Evolutionary conservation across 345 rosid genomes (phyloP), one percentile per base, ranked within the genome.

Genomic region (Xanthoceras sorbifolium): DNA sequence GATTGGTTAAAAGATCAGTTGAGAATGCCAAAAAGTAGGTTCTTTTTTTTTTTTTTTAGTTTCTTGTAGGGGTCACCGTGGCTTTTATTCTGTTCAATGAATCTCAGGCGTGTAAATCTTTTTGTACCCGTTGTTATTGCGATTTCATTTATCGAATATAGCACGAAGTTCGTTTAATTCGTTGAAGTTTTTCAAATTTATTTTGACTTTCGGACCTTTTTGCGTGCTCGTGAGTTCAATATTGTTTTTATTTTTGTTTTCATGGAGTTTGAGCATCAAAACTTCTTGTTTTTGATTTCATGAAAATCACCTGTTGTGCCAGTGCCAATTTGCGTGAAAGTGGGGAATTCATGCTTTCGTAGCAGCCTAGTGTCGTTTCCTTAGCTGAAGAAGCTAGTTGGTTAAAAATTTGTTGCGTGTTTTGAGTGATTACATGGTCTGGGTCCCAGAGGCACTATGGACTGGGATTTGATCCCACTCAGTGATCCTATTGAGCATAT

Each of bases 391-490:
- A 22, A 57, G 61, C 22, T 26, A 57, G 61, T 48, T 48, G 55
- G 55, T 48, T 48, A 22, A 67, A 67, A 67, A 18, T 23, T 20
- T 69, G 26, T 28, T 29, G 17, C 3, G 31, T 52, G 0, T 23
- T 17, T 69, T 52, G 23, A 57, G 15, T 34, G 64, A 23, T 73
- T 55, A 9, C 4, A 44, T 66, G 48, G 77, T 9, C 31, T 67
- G 54, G 73, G 59, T 31, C 44, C 70, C 64, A 60, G 18, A 67
- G 32, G 42, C 74, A 74, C 78, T 54, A 68, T 28, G n/a, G 23
- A 9, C 38, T 44, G 3, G 55, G 76, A 44, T 44, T 64, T 57
- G 10, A 25, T 69, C 20, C 10, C 15, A 1, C 52, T 48, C 26
- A 23, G 26, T 22, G 67, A 62, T 69, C 25, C 34, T 22, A 5